These are phyloP conservation scores for Colletotrichum noveboracense DNA, from an alignment of 2,329 filamentous ascomycete species.

Conservation along the genomic window DNA sequence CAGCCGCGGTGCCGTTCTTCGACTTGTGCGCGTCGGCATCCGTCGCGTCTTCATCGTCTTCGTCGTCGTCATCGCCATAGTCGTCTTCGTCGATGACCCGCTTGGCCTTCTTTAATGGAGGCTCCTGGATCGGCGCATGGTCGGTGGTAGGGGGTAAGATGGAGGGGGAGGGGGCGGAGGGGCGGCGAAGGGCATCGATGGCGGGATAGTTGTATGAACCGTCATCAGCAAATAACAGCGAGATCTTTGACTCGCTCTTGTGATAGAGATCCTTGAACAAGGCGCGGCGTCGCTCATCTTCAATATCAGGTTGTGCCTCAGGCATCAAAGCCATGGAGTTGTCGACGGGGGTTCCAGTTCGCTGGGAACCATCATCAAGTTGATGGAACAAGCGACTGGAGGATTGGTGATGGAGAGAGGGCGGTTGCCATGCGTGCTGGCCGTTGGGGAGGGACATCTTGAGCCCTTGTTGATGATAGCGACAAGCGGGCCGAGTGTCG, in stretches of 20 bases:
- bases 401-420: conserved; percentile 54
- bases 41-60: conserved; percentile 72
- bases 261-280: conserved; percentile 81
- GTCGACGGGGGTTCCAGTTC: conserved; percentile 57
- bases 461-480: conserved; percentile 54
- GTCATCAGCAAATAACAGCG: conserved; percentile 71
- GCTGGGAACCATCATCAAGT: conserved; percentile 64
- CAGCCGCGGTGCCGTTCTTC: conserved; percentile 55
- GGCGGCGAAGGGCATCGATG: conserved; percentile 58
- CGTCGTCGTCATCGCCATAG: conserved; percentile 84
- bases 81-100: conserved; percentile 84
- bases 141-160: conserved; percentile 62
- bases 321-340: conserved; percentile 57
- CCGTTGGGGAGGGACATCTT: conserved; percentile 72
- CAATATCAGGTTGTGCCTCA: conserved; percentile 64
- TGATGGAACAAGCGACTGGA: conserved; percentile 58
- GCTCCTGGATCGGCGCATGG: conserved; percentile 63
- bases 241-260: conserved; percentile 78
- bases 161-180: conserved; percentile 42
- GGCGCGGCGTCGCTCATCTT: conserved; percentile 75
- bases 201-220: conserved; percentile 56
- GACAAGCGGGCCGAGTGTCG: conserved; percentile 53
- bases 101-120: conserved; percentile 75
- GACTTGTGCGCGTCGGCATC: conserved; percentile 60
- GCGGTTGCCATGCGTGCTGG: conserved; percentile 69